Conservation (phyloP, 805 yeast species). For the Suhomyces prunicola region DNA sequence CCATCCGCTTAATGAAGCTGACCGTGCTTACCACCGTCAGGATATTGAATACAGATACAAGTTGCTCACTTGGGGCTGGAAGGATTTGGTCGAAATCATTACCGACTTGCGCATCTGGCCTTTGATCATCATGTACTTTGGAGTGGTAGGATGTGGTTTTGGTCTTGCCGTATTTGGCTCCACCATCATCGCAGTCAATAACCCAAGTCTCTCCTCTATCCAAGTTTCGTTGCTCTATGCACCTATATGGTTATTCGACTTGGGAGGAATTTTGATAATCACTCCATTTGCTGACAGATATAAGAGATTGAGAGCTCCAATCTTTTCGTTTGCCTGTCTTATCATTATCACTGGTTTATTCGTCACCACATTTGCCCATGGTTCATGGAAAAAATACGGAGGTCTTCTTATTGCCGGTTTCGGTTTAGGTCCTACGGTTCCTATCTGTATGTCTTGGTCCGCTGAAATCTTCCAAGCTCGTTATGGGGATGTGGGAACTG, state of each 20-base stretch:
- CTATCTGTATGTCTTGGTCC: slow-evolving; percentile 81
- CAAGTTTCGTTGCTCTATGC: slow-evolving; percentile 74
- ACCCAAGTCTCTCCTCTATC: slow-evolving; percentile 62
- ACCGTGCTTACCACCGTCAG: slow-evolving; percentile 50
- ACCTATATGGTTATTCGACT: slow-evolving; percentile 87
- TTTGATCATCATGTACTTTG: slow-evolving; percentile 81
- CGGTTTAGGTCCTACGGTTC: slow-evolving; percentile 90
- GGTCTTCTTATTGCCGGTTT: slow-evolving; percentile 81
- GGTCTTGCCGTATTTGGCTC: slow-evolving; percentile 86
- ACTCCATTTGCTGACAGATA: slow-evolving; percentile 79
- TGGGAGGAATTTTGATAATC: slow-evolving; percentile 66
- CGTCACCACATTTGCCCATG: slow-evolving; percentile 71
- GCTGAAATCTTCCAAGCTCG: slow-evolving; percentile 67
- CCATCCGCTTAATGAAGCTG: slow-evolving; percentile 53
- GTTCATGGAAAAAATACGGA: slow-evolving; percentile 73
- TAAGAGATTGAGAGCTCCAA: slow-evolving; percentile 54
- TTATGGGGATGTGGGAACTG: slow-evolving; percentile 83
- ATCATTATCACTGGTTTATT: slow-evolving; percentile 73
- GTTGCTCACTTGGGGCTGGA: slow-evolving; percentile 52
- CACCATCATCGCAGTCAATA: slow-evolving; percentile 63
- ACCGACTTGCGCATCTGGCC: slow-evolving; percentile 76
- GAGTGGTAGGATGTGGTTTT: slow-evolving; percentile 88
- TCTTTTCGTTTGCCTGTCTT: slow-evolving; percentile 59
- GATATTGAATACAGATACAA: slow-evolving; percentile 58
- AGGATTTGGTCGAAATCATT: slow-evolving; percentile 53